phyloP scores from a whole-genome alignment of 352 stramenopile species.

The Peronospora farinosa region DNA sequence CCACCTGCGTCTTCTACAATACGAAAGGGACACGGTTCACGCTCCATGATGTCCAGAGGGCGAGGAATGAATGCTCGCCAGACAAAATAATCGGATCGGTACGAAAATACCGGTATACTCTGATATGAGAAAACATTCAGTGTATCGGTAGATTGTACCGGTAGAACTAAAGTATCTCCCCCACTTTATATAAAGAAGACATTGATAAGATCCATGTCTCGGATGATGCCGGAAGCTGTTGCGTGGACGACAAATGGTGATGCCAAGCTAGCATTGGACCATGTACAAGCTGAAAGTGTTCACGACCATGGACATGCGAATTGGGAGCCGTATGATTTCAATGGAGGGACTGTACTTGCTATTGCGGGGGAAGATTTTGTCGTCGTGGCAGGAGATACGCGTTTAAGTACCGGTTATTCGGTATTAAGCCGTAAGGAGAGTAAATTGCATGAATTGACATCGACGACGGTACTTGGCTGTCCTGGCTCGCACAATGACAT shows the following conservation, averaged over 20 bases:
- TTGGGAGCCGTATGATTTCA: constrained; percentile 85
- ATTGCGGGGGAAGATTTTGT: constrained; percentile 95
- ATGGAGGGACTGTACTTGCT: constrained; percentile 83
- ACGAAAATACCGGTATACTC: too few relatives aligned
- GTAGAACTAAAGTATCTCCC: background rate
- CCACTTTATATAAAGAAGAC: background rate
- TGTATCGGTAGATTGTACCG: too few relatives aligned
- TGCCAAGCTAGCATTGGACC: constrained; percentile 33
- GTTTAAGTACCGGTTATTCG: constrained; percentile 94
- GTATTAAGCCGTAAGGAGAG: constrained; percentile 94
- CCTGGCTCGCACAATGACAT: constrained; percentile 84
- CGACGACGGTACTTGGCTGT: constrained; percentile 62
- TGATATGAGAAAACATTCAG: too few relatives aligned
- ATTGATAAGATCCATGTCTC: constrained; percentile 19
- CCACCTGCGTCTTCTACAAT: constrained; percentile 98
- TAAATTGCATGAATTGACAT: constrained; percentile 82
- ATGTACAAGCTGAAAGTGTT: constrained; percentile 24
- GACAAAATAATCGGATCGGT: too few relatives aligned
- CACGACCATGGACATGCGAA: constrained; percentile 43
- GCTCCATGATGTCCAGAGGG: constrained; percentile 41
- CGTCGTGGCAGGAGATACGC: constrained; percentile 94
- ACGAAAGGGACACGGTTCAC: constrained; percentile 97
- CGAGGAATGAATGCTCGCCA: too few relatives aligned
- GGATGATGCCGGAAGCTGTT: constrained; percentile 45
- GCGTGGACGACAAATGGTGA: constrained; percentile 63